phyloP scores from a whole-genome alignment of 2,329 filamentous ascomycete genomes.

The Exophiala dermatitidis region DNA sequence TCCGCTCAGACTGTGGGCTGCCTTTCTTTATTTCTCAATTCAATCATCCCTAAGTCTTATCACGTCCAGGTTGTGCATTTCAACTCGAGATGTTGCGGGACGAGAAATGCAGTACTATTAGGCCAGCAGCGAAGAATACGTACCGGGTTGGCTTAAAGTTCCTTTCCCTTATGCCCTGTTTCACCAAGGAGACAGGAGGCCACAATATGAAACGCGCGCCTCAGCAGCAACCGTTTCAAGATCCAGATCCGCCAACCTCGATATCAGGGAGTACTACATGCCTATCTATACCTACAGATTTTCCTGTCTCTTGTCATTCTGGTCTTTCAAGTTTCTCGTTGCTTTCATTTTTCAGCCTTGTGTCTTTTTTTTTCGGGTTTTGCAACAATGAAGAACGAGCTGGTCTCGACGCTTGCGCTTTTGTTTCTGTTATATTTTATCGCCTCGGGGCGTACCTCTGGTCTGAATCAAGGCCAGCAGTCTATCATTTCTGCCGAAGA shows the following conservation, averaged over 20 bases:
- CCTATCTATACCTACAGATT: background rate
- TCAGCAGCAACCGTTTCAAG: constrained; percentile 1
- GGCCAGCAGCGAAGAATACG: background rate
- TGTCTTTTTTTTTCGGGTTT: background rate
- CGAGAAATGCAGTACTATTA: no score
- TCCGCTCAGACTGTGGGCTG: no score
- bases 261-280: background rate
- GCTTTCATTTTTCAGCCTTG: background rate
- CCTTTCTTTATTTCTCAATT: no score
- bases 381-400: constrained; percentile 7
- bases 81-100: no score
- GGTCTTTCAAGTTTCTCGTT: no score
- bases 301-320: no score
- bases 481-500: background rate
- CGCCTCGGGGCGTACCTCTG: background rate
- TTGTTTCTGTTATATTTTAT: background rate
- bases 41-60: no score
- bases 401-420: constrained; percentile 2
- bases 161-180: background rate
- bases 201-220: background rate
- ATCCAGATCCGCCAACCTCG: background rate
- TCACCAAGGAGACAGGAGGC: background rate
- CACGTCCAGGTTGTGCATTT: no score
- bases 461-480: background rate
- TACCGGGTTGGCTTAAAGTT: background rate